Evolutionary conservation across 23 red algal genomes (phyloP), one percentile per base, ranked within the genome.

Genomic region (Gracilaria domingensis): DNA sequence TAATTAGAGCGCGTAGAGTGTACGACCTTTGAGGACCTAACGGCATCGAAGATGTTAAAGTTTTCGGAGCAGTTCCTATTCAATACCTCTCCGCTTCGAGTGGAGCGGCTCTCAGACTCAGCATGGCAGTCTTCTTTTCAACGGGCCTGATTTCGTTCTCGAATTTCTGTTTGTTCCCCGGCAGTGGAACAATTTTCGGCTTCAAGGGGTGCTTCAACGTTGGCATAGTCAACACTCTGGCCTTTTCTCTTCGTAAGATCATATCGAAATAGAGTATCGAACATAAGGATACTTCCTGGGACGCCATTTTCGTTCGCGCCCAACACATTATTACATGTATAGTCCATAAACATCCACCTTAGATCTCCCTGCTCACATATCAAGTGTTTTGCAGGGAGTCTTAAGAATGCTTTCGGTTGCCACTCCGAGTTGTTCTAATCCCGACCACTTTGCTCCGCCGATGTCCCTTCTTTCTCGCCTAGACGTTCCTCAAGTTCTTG

Each of bases 321-420:
- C 33, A 93, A 54, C 21, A 94, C 82, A 61, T 91, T 84, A 77
- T 91, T 91, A 18, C 87, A 74, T 18, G 88, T 82, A 64, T 87
- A 96, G 81, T 96, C 94, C 94, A 96, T 96, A 42, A 96, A 96
- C 86, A 96, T 91, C 94, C 94, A 96, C 70, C 84, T 71, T n/a
- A 87, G 86, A 25, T 86, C 81, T 25, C 49, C 17, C 62, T 96
- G 94, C 2, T 66, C 78, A 28, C 82, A 83, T 36, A 96, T 85
- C 21, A 96, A 44, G 54, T 96, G 77, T 55, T 84, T 88, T 45
- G 87, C 94, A 39, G 94, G 86, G 28, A 96, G 75, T 30, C 94
- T 55, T 25, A 96, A 28, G 55, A 91, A 96, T 47, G 94, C 94
- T 16, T 80, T 86, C 8, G 82, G 69, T 42, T 64, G 35, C 90